These are phyloP conservation scores for Leccinum fibrillosum DNA, from an alignment of 768 basidiomycete species.

Conservation along the genomic window DNA sequence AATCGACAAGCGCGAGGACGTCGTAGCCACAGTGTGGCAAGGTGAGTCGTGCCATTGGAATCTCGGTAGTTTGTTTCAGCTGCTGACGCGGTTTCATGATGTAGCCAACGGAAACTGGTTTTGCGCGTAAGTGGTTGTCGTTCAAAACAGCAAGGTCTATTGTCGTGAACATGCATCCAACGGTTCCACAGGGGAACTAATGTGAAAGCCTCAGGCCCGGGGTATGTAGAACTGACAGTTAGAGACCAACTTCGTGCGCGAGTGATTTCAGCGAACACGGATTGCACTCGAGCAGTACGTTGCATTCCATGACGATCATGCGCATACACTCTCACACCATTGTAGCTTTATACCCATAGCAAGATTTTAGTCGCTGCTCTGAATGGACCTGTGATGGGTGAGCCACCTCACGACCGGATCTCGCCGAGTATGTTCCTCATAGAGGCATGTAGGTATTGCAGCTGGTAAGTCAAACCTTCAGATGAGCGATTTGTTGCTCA, in stretches of 20 bases:
- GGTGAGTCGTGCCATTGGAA: conserved; percentile 32
- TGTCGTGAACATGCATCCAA: background rate
- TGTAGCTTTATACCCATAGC: conserved; percentile 61
- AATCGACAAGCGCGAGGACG: conserved; percentile 58
- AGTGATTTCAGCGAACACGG: conserved; percentile 52
- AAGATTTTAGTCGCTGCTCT: conserved; percentile 70
- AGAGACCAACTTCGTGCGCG: conserved; percentile 47
- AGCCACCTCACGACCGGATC: background rate
- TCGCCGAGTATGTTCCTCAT: conserved; percentile 4
- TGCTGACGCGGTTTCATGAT: background rate
- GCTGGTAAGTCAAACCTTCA: conserved; percentile 41
- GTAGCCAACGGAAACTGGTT: conserved; percentile 69
- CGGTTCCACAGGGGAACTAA: conserved; percentile 50
- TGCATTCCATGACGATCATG: background rate
- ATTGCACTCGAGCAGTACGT: conserved; percentile 63
- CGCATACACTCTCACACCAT: background rate
- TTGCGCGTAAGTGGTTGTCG: conserved; percentile 52
- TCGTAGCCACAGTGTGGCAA: conserved; percentile 66
- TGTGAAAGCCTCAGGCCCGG: conserved; percentile 34
- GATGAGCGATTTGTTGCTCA: background rate
- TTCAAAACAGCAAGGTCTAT: background rate
- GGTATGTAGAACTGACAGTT: conserved; percentile 23
- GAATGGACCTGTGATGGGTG: conserved; percentile 77
- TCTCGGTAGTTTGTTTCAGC: background rate
- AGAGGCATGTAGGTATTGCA: conserved; percentile 48